phyloP scores from a whole-genome alignment of 805 yeast species.

The Lipomyces starkeyi region DNA sequence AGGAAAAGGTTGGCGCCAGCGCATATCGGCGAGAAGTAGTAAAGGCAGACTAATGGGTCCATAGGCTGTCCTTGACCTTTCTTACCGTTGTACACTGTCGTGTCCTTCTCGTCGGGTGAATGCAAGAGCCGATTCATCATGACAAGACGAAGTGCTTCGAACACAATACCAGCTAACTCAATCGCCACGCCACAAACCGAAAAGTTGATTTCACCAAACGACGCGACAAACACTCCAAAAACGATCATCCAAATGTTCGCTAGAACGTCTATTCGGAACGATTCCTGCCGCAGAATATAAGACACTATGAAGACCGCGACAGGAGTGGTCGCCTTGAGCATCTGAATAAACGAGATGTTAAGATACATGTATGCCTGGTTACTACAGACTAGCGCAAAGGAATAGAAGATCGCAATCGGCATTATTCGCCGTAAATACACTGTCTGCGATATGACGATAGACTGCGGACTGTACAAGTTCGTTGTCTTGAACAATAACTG shows the following conservation, averaged over 20 bases:
- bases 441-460: constrained; percentile 28
- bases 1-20: constrained; percentile 32
- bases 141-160: constrained; percentile 40
- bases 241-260: constrained; percentile 40
- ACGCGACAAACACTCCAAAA: constrained; percentile 40
- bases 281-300: constrained; percentile 35
- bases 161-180: constrained; percentile 37
- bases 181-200: constrained; percentile 30
- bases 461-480: constrained; percentile 29
- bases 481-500: constrained; percentile 37
- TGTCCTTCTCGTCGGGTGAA: constrained; percentile 25
- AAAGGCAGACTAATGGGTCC: constrained; percentile 42
- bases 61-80: constrained; percentile 29
- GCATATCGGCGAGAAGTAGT: constrained; percentile 41
- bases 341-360: constrained; percentile 42
- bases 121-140: constrained; percentile 40
- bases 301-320: constrained; percentile 40
- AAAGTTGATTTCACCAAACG: constrained; percentile 40
- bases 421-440: constrained; percentile 36
- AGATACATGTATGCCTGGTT: constrained; percentile 41
- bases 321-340: constrained; percentile 42
- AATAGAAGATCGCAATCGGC: constrained; percentile 41
- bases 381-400: constrained; percentile 38
- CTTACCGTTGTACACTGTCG: constrained; percentile 22
- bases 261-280: constrained; percentile 35